A percentile compares a stretch with the other conserved stretches of the same genome.
Conservation (phyloP, 2,329 filamentous ascomycete species). For the Malbranchea zuffiana region DNA sequence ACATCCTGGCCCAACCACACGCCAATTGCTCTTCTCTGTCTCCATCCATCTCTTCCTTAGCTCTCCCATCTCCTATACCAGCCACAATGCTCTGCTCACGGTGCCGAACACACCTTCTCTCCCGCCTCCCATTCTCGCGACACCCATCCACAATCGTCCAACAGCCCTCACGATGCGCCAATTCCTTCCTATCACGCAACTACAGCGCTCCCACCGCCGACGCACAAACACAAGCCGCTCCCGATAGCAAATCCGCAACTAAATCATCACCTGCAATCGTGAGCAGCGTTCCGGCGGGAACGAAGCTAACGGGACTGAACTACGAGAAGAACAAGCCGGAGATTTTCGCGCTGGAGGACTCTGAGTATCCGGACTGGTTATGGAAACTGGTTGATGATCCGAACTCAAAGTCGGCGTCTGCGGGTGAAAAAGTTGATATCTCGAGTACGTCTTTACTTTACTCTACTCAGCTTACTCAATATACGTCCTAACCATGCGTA, state of each 20-base stretch:
- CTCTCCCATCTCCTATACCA: not conserved
- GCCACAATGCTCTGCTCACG: conserved; percentile 33
- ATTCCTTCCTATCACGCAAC: conserved; percentile 19
- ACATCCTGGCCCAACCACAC: no score
- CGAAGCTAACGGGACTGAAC: conserved; percentile 33
- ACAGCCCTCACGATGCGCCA: conserved; percentile 22
- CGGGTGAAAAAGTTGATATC: conserved; percentile 29
- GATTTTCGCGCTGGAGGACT: conserved; percentile 35
- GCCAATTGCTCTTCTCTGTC: no score
- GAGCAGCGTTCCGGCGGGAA: conserved; percentile 33
- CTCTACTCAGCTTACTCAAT: conserved; percentile 9
- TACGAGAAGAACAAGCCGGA: conserved; percentile 40
- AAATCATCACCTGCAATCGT: conserved; percentile 20
- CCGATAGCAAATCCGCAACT: conserved; percentile 13
- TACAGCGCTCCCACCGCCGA: conserved; percentile 25
- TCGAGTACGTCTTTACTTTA: conserved; percentile 10
- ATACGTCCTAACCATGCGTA: not conserved
- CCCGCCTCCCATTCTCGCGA: conserved; percentile 26
- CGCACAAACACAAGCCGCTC: conserved; percentile 7
- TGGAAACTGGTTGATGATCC: conserved; percentile 34
- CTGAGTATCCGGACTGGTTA: conserved; percentile 40
- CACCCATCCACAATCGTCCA: conserved; percentile 23
- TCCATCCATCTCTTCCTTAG: not conserved
- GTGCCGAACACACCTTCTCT: conserved; percentile 32
- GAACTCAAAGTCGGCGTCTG: conserved; percentile 24